phyloP scores from a whole-genome alignment of 1,139 yeast species.

The Blastobotrys capitulatus region DNA sequence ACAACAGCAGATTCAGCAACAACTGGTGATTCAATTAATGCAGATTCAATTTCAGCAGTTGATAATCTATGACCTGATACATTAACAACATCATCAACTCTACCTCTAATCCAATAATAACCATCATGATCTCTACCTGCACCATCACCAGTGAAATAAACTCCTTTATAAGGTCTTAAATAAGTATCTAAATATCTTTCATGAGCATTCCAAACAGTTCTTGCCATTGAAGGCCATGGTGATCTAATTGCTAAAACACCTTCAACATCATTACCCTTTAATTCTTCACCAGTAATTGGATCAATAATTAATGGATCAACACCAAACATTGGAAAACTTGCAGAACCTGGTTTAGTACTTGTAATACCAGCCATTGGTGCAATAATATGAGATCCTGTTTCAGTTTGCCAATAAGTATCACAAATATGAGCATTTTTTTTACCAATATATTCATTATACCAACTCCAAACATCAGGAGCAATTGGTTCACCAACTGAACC shows the following conservation, averaged over 20 bases:
- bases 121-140: conserved; percentile 98
- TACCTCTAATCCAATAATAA: conserved; percentile 96
- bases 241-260: conserved; percentile 88
- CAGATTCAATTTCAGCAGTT: conserved; percentile 96
- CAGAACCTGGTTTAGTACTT: conserved; percentile 97
- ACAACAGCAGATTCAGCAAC: conserved; percentile 95
- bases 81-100: conserved; percentile 97
- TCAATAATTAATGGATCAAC: conserved; percentile 85
- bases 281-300: conserved; percentile 81
- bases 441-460: conserved; percentile 93
- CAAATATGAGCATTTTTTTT: conserved; percentile 77
- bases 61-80: conserved; percentile 97
- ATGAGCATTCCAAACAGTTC: conserved; percentile 93
- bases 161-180: conserved; percentile 92
- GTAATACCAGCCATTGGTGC: conserved; percentile 94
- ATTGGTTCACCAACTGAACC: conserved; percentile 99
- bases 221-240: conserved; percentile 98
- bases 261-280: conserved; percentile 76
- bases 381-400: conserved; percentile 93
- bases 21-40: conserved; percentile 68
- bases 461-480: conserved; percentile 97
- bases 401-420: conserved; percentile 99
- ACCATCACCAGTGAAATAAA: conserved; percentile 97
- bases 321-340: conserved; percentile 95
- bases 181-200: conserved; percentile 87